Base-by-base conservation (phyloP, 306 rosid species). In the Pterocarpus macrocarpus region DNA sequence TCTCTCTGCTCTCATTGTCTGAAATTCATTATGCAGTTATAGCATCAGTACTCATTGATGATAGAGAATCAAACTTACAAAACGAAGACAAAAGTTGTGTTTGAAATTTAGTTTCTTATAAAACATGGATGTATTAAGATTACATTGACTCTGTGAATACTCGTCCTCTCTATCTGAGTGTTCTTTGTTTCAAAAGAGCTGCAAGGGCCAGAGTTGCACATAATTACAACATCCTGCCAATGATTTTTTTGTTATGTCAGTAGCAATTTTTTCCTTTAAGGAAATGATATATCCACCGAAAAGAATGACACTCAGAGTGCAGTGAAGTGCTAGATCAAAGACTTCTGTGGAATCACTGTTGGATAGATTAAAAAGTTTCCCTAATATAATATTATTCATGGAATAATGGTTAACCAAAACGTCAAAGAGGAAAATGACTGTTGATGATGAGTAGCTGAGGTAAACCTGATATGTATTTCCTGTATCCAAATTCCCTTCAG, bases 1-100 rank as follows among this genome's bases (percentile, higher is more conserved):
- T 75, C 90, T 83, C 76, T 92, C 97, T 41, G 81, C 85, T 84
- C 85, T 87, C 83, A 65, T 81, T 32, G 71, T 87, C 99, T 93
- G 97, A 47, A 82, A 79, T 50, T 71, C 49, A 63, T 80, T 33
- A 49, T 62, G 56, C 45, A 83, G 73, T 53, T 43, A 57, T 55
- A 55, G 43, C 47, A 64, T 84, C 55, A 81, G 62, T 57, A 71
- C 83, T 57, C 64, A 70, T 32, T 52, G 8, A 76, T 78, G 34
- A 84, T 76, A 38, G 57, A 13, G 35, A 41, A 28, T 34, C 16
- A 62, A 33, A 32, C 55, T 62, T 30, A 33, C 4, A 35, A 69
- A 75, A 67, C 15, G 8, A 76, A 49, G 44, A 77, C 28, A 38
- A 7, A 13, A 68, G 4, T 36, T 67, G 55, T n/a, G 44, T 35